phyloP scores from a whole-genome alignment of 805 yeast genomes.

The Myxozyma kluyveri region DNA sequence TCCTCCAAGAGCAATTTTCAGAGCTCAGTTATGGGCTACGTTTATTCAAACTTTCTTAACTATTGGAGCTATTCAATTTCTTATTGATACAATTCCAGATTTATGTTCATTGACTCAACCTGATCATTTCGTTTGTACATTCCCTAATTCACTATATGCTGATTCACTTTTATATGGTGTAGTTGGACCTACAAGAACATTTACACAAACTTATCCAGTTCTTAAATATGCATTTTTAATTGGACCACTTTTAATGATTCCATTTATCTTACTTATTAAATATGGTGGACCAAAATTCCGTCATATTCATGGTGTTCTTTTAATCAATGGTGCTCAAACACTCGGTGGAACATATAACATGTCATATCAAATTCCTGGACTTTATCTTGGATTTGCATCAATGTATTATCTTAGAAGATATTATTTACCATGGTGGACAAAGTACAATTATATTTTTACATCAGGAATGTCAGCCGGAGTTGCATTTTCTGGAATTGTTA shows the following conservation, averaged over 20 bases:
- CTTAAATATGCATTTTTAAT: conserved; percentile 24
- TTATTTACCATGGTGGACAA: conserved; percentile 70
- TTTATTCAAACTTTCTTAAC: conserved; percentile 10
- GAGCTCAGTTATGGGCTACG: conserved; percentile 35
- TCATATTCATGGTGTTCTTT: conserved; percentile 3
- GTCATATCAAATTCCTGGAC: conserved; percentile 18
- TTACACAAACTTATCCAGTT: conserved; percentile 40
- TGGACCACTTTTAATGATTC: conserved; percentile 21
- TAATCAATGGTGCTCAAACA: conserved; percentile 10
- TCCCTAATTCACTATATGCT: conserved; percentile 13
- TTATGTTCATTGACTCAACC: conserved; percentile 11
- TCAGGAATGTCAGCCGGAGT: conserved; percentile 67
- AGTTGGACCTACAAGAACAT: conserved; percentile 61
- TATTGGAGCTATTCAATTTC: conserved; percentile 7
- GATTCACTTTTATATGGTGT: conserved; percentile 49
- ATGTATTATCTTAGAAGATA: conserved; percentile 55
- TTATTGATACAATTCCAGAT: conserved; percentile 2
- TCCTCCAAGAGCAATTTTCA: conserved; percentile 45
- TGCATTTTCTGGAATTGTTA: conserved; percentile 58
- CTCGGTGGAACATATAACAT: conserved; percentile 17
- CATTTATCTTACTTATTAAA: conserved; percentile 10
- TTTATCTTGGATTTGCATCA: conserved; percentile 48
- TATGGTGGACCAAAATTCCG: background rate
- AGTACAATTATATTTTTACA: conserved; percentile 64
- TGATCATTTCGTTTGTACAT: conserved; percentile 11